Conservation (phyloP, 1,284 basidiomycete species). For the Microbotryomycetes sp. region DNA sequence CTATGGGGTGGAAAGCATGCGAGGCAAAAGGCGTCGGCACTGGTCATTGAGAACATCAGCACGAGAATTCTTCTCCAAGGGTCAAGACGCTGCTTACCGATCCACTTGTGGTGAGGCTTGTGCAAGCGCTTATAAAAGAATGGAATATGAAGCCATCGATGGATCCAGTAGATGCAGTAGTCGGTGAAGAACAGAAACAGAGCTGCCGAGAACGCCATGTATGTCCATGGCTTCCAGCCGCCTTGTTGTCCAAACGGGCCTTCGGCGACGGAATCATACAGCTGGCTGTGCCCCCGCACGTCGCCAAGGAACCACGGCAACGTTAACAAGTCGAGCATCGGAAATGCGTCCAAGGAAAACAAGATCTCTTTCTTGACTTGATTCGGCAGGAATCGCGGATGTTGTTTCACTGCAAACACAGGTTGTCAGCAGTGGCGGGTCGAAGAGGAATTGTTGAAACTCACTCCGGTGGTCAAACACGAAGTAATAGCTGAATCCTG, state of each 20-base stretch:
- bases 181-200: slow-evolving; percentile 84
- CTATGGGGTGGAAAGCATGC: slow-evolving; percentile 93
- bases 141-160: slow-evolving; percentile 84
- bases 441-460: neutral
- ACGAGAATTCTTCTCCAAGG: neutral
- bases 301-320: slow-evolving; percentile 92
- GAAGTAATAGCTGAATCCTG: slow-evolving; percentile 69
- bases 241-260: slow-evolving; percentile 47
- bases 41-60: slow-evolving; percentile 40
- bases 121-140: slow-evolving; percentile 65
- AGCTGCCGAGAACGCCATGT: slow-evolving; percentile 39
- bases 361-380: slow-evolving; percentile 80
- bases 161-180: slow-evolving; percentile 87
- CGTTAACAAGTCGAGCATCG: slow-evolving; percentile 57
- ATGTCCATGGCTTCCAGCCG: slow-evolving; percentile 40
- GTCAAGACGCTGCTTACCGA: slow-evolving; percentile 54
- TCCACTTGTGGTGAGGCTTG: slow-evolving; percentile 92
- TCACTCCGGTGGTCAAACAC: slow-evolving; percentile 78
- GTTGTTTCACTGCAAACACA: slow-evolving; percentile 64
- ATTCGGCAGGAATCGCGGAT: slow-evolving; percentile 85
- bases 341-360: slow-evolving; percentile 68
- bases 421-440: neutral
- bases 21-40: slow-evolving; percentile 96
- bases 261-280: slow-evolving; percentile 70
- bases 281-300: slow-evolving; percentile 71